Conservation (phyloP, 2,329 filamentous ascomycete species). For the Ceratocystis variospora region DNA sequence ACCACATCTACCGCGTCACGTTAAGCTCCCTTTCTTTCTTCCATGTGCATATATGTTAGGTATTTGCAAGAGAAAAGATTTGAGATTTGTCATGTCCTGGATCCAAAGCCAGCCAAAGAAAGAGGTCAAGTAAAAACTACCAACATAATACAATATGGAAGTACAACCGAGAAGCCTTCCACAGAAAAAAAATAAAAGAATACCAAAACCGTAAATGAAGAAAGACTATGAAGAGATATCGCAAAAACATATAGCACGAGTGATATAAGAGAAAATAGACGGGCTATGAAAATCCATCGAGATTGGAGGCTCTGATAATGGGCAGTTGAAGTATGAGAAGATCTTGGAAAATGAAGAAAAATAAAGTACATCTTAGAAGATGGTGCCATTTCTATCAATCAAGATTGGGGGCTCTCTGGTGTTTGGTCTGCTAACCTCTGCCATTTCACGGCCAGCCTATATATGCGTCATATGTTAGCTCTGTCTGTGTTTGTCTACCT, state of each 20-base stretch:
- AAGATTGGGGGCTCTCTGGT: slow-evolving; percentile 94
- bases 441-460: slow-evolving; percentile 82
- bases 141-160: neutral
- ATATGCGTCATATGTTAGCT: neutral
- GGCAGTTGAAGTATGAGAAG: neutral
- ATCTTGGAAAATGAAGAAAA: neutral
- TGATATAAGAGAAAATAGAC: neutral
- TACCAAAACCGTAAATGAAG: neutral
- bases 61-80: neutral
- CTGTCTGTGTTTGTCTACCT: neutral
- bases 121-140: slow-evolving; percentile 1
- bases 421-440: slow-evolving; percentile 87
- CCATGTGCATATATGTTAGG: neutral
- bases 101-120: neutral
- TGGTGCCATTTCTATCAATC: slow-evolving; percentile 89
- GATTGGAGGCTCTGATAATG: neutral
- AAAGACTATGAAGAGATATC: neutral
- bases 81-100: slow-evolving; percentile 1
- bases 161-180: slow-evolving; percentile 4
- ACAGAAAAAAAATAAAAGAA: neutral
- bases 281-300: neutral
- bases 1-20: neutral
- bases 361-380: slow-evolving; percentile 40
- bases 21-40: neutral
- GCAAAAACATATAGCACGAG: neutral